Percentiles rank a stretch among this genome's conserved stretches.
Evolutionary conservation across 176 grass and related monocot genomes (phyloP).

Genomic region (barley (Hordeum vulgare)): MorexV3_pseudomolecules_assembly NC_058519.1:66136005-66136504

Average conservation of each 20-base stretch:
- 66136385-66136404: not conserved
- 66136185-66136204: conserved; percentile 95
- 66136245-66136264: conserved; percentile 73
- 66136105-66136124: conserved; percentile 59
- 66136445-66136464: conserved; percentile 59
- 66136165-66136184: conserved; percentile 80
- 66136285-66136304: conserved; percentile 97
- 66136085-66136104: conserved; percentile 10
- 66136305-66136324: conserved; percentile 92
- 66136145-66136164: conserved; percentile 69
- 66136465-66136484: conserved; percentile 82
- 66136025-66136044: not conserved
- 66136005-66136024: not conserved
- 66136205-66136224: conserved; percentile 81
- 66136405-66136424: not conserved
- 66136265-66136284: conserved; percentile 98
- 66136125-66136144: conserved; percentile 64
- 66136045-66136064: not conserved
- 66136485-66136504: conserved; percentile 89
- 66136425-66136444: not conserved
- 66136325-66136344: conserved; percentile 87
- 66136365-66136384: conserved; percentile 43
- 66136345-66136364: conserved; percentile 77
- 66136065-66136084: not conserved
- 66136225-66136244: conserved; percentile 72